phyloP scores from a whole-genome alignment of 148 eudicot genomes.

The Selenicereus undatus region DNA sequence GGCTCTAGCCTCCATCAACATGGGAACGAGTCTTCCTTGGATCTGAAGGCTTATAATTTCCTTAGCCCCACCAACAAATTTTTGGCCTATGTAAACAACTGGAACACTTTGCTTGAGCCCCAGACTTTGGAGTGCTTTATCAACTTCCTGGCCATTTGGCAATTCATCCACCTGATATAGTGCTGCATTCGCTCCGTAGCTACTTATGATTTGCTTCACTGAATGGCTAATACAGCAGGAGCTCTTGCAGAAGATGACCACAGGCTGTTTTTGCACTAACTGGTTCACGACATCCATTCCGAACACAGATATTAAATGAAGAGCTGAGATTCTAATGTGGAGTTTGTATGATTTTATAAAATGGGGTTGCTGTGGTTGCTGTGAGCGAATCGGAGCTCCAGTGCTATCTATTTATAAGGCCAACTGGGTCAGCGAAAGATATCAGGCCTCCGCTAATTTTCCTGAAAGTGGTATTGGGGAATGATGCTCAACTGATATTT shows the following conservation, averaged over 20 bases:
- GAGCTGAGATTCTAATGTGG: not conserved
- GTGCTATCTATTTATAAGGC: constrained; percentile 19
- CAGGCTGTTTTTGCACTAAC: constrained; percentile 45
- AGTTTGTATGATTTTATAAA: not conserved
- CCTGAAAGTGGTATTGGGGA: not conserved
- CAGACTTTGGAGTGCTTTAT: constrained; percentile 38
- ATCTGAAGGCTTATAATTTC: constrained; percentile 66
- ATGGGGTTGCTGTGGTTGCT: not conserved
- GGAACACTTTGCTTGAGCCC: constrained; percentile 51
- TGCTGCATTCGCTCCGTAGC: constrained; percentile 58
- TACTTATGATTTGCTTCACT: constrained; percentile 41
- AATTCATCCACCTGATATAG: constrained; percentile 56
- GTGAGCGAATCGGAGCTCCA: not conserved
- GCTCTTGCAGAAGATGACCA: constrained; percentile 62
- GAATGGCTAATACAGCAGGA: constrained; percentile 60
- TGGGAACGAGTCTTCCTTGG: constrained; percentile 43
- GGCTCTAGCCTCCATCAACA: constrained; percentile 54
- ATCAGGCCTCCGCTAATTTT: not conserved
- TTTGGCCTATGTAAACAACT: constrained; percentile 56
- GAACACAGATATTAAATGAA: not conserved
- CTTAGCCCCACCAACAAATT: constrained; percentile 61
- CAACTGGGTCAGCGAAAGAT: not conserved
- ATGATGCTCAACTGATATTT: constrained; percentile 14
- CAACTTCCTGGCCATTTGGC: constrained; percentile 49
- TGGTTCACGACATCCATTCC: constrained; percentile 37